phyloP scores from a whole-genome alignment of 2,329 filamentous ascomycete species.

The Zalaria obscura region DNA sequence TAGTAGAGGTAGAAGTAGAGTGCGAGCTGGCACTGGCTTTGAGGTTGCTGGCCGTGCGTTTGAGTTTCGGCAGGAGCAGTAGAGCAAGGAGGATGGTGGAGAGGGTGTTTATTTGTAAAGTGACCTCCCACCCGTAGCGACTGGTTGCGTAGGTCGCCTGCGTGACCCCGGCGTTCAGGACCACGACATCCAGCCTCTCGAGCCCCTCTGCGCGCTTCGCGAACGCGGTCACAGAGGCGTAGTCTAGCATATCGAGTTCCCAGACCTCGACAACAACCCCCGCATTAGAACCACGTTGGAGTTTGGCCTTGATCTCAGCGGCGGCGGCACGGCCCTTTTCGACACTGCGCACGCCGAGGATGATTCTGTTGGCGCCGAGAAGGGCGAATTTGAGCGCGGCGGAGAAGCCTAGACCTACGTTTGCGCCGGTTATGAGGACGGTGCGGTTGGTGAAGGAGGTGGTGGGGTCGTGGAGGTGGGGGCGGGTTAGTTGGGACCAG shows the following conservation, averaged over 20 bases:
- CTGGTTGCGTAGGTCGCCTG: conserved; percentile 12
- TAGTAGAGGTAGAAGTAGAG: too few species aligned
- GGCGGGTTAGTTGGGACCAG: too few species aligned
- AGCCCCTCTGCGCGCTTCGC: conserved; percentile 13
- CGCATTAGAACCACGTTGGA: conserved; percentile 7
- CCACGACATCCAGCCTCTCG: conserved; percentile 20
- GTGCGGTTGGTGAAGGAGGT: conserved; percentile 9
- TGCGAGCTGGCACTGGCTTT: too few species aligned
- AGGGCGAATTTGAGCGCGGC: conserved; percentile 22
- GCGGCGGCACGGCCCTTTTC: conserved; percentile 22
- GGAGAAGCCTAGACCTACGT: conserved; percentile 24
- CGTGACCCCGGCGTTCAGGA: conserved; percentile 25
- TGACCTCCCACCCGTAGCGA: conserved; percentile 25
- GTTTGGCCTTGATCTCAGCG: conserved; percentile 13
- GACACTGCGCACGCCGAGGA: conserved; percentile 21
- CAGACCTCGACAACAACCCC: conserved; percentile 17
- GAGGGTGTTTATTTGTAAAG: conserved; percentile 43
- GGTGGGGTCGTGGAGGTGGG: neutral
- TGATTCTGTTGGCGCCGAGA: conserved; percentile 21
- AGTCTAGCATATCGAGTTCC: conserved; percentile 12
- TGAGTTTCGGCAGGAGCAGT: conserved; percentile 29
- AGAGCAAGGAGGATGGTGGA: conserved; percentile 41
- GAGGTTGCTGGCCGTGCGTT: neutral
- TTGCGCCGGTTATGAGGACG: conserved; percentile 19
- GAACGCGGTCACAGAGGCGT: conserved; percentile 11